Percentiles rank a stretch among this genome's conserved stretches.
Conservation (phyloP, 768 basidiomycete genomes). For the Boletus edulis region DNA sequence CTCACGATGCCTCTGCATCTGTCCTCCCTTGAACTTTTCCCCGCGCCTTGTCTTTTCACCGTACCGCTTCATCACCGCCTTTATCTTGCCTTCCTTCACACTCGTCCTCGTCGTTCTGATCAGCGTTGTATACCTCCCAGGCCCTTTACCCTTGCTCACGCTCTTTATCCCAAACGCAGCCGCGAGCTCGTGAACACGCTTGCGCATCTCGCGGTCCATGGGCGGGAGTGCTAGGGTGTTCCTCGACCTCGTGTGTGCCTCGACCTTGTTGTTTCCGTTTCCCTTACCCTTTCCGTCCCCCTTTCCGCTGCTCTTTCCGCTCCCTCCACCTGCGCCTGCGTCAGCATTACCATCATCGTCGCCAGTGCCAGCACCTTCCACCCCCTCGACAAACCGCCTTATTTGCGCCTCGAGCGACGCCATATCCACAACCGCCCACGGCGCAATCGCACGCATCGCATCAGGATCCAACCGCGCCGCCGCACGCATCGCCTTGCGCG, state of each 20-base stretch:
- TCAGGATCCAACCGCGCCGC: constrained; percentile 50
- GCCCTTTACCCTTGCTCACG: constrained; percentile 67
- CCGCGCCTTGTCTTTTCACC: constrained; percentile 23
- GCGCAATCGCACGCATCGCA: constrained; percentile 25
- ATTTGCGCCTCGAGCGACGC: constrained; percentile 70
- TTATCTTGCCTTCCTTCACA: constrained; percentile 62
- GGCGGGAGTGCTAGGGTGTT: constrained; percentile 65
- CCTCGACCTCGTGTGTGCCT: too few species aligned
- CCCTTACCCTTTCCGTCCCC: too few species aligned
- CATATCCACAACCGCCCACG: constrained; percentile 59
- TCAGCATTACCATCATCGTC: too few species aligned
- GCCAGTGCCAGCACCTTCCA: too few species aligned
- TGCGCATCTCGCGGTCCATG: constrained; percentile 68
- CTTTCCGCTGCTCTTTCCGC: too few species aligned
- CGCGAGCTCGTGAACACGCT: constrained; percentile 80
- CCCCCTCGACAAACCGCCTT: constrained; percentile 60
- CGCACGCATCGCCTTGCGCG: constrained; percentile 62
- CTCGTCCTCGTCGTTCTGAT: constrained; percentile 61
- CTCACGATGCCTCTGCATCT: constrained; percentile 58
- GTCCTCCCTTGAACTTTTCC: constrained; percentile 12
- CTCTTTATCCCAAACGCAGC: constrained; percentile 75
- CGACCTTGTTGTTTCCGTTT: too few species aligned
- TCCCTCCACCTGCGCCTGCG: too few species aligned
- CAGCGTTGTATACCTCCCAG: constrained; percentile 74
- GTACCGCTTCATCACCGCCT: constrained; percentile 36